phyloP scores from a whole-genome alignment of 768 basidiomycete species.

The Hirschioporus abietinus region DNA sequence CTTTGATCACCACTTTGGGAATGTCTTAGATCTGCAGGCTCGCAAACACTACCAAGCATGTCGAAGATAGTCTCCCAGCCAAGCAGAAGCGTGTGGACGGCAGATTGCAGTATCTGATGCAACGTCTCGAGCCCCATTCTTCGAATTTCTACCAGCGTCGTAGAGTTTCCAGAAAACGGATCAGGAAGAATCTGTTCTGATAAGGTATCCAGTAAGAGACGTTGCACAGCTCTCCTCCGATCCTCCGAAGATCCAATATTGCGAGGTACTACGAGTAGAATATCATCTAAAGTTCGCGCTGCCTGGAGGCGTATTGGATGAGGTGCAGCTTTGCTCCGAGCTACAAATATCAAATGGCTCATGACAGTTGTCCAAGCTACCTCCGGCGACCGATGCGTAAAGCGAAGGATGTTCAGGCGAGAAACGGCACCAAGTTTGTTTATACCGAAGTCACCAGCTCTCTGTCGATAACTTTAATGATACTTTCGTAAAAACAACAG shows the following conservation, averaged over 20 bases:
- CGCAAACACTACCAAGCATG: conserved; percentile 87
- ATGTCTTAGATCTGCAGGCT: conserved; percentile 38
- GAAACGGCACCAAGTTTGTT: conserved; percentile 77
- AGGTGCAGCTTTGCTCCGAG: conserved; percentile 65
- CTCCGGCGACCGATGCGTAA: conserved; percentile 77
- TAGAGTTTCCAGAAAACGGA: conserved; percentile 37
- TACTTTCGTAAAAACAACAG: background rate
- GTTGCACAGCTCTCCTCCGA: conserved; percentile 66
- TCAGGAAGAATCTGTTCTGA: conserved; percentile 65
- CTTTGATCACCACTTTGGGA: conserved; percentile 35
- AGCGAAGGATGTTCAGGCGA: conserved; percentile 78
- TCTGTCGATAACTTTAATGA: conserved; percentile 34
- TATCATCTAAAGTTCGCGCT: conserved; percentile 79
- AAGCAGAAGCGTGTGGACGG: conserved; percentile 84
- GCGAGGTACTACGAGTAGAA: conserved; percentile 71
- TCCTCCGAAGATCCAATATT: conserved; percentile 58
- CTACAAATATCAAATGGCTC: conserved; percentile 71
- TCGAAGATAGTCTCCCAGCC: conserved; percentile 95
- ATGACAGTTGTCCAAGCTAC: conserved; percentile 84
- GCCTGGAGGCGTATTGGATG: conserved; percentile 83
- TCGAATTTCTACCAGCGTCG: conserved; percentile 67
- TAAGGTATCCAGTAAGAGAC: conserved; percentile 80
- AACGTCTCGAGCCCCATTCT: conserved; percentile 86
- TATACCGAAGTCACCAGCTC: conserved; percentile 93
- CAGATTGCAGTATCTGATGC: conserved; percentile 84